Evolutionary conservation across 805 yeast species (phyloP), one percentile per base, ranked within the genome.

Genomic region (Teunomyces panamensis): DNA sequence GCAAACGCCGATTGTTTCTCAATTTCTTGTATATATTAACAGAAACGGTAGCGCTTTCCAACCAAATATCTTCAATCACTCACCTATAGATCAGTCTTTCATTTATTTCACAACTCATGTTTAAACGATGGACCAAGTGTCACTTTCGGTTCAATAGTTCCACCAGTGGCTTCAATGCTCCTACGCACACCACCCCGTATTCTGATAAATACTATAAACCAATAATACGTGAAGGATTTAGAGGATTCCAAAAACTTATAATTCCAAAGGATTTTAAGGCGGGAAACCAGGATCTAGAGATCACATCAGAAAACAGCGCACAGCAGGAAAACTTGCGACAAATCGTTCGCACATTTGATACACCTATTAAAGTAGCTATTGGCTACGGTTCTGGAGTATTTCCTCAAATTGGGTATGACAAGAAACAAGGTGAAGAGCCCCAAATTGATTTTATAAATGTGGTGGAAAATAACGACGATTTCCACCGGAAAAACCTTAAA

Each of bases 351-450:
- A 69, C 73, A 41, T 88, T 88, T 64, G 70, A 80, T 36, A 85
- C 92, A 1, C 91, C 94, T 0, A 79, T 89, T 10, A 71, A 81
- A 46, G 87, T 80, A 57, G 84, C 96, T 0, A 87, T 92, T 67
- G 99, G 97, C 0, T 92, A 92, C 65, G 99, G 99, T 2, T 87
- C 96, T 6, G 96, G 96, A 4, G 96, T 94, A 1, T 87, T 94
- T 58, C 76, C 81, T 32, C 99, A 92, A 63, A 57, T 56, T 1
- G 70, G 73, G 4, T 75, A 79, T 53, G 42, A 42, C 8, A 29
- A 44, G 27, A 75, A 76, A 30, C 39, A 29, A 17, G 8, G 29
- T 16, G 39, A 44, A n/a, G 46, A 39, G 11, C 85, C 90, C 0
- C 98, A 94, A 64, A 80, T 89, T 9, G 99, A 94, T 63, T 67